Conservation (phyloP, 148 eudicot species). For the Spergularia marina region DNA sequence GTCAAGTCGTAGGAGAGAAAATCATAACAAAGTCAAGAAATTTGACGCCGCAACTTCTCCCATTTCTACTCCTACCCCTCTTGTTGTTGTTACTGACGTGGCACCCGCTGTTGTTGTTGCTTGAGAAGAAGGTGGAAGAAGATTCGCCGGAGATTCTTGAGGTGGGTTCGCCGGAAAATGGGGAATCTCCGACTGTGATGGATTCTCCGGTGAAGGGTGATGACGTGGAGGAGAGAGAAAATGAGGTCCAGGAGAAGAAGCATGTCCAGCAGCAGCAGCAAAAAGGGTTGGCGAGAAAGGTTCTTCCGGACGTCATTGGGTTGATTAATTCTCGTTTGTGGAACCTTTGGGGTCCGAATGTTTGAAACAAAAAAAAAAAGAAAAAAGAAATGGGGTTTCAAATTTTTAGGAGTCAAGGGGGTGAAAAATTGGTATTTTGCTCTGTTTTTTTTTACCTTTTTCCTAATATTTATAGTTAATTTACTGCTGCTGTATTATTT, state of each 20-base stretch:
- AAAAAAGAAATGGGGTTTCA: neutral
- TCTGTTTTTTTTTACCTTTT: neutral
- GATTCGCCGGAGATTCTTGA: conserved; percentile 15
- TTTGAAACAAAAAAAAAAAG: conserved; percentile 19
- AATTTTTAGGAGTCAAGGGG: neutral
- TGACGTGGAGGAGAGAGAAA: conserved; percentile 22
- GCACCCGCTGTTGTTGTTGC: too few species aligned
- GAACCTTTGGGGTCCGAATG: conserved; percentile 77
- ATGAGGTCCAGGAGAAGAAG: conserved; percentile 12
- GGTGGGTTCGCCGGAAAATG: neutral
- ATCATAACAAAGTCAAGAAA: conserved; percentile 9
- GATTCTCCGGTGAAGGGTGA: neutral
- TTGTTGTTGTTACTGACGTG: neutral
- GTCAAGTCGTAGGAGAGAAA: conserved; percentile 12
- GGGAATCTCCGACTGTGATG: neutral
- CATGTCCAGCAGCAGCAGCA: conserved; percentile 24
- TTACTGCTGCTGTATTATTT: neutral
- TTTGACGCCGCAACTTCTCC: neutral
- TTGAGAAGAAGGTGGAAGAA: neutral
- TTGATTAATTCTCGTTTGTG: conserved; percentile 72
- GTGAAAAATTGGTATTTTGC: neutral
- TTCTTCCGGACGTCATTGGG: conserved; percentile 81
- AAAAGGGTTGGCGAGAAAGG: conserved; percentile 69
- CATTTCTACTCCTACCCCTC: neutral
- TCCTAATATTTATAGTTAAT: neutral